Base-by-base conservation (phyloP, 202 grass and related monocot species). In the Hordeum pubiflorum region DNA sequence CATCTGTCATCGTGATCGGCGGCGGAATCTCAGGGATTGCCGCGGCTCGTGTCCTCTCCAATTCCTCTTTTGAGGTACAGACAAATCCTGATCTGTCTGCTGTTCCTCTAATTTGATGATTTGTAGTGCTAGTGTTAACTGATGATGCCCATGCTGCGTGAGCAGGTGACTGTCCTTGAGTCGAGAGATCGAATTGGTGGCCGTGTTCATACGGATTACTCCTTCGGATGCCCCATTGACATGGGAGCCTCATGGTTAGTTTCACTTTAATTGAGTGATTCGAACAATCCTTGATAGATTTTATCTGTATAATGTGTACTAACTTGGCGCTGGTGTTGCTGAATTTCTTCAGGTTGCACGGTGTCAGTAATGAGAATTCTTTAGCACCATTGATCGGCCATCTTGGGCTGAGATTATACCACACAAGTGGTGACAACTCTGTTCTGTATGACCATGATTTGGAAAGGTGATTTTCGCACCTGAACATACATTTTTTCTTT, bases 241-340 rank as follows among this genome's bases (percentile, higher is more conserved):
- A 91, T 91, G 88, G 91, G 88, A 61, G 91, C 91, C 34, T 94
- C 91, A 86, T 94, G 88, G 91, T 94, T 57, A 68, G 79, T 79
- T 5, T 52, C 5, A 4, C 36, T 36, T 1, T 15, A 74, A 75
- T 74, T 27, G 12, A 17, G 62, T 46, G 11, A 26, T 64, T 27
- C 13, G 0, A 69, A 5, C 21, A 40, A 22, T 11, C 0, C 38
- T 9, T 7, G 26, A 4, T 62, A 17, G 6, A 72, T 18, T 52
- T 24, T 74, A 4, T 21, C 3, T 1, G 0, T 9, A 52, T 14
- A 34, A 24, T 0, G 6, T 70, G 74, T 68, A 48, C 58, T 80
- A 56, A 76, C 41, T 85, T 54, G 20, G 3, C 3, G 0, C 55
- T 77, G 24, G 21, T 62, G 3, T 52, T 79, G 63, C 27, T 70